Evolutionary conservation across 2,329 filamentous ascomycete species (phyloP).

Genomic region (Periconia sp.): DNA sequence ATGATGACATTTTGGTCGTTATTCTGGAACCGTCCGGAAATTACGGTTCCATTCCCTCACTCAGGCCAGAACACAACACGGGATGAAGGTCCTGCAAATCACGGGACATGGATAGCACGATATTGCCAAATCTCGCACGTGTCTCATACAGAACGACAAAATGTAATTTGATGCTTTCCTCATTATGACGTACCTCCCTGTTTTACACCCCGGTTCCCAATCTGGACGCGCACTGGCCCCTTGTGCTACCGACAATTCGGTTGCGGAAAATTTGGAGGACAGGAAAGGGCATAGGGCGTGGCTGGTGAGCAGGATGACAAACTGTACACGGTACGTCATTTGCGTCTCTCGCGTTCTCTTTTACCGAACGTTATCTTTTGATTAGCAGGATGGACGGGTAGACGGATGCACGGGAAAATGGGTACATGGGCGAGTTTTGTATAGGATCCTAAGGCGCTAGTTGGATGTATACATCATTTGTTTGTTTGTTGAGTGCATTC

Average conservation of each 20-base stretch:
- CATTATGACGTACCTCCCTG: neutral
- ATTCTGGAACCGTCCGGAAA: too few relatives aligned
- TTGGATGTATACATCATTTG: too few relatives aligned
- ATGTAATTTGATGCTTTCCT: neutral
- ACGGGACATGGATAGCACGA: neutral
- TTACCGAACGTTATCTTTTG: too few relatives aligned
- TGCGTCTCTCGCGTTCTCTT: neutral
- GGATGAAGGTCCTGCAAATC: neutral
- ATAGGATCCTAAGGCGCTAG: too few relatives aligned
- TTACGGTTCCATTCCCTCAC: too few relatives aligned
- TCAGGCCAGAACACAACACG: too few relatives aligned
- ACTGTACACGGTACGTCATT: constrained; percentile 5
- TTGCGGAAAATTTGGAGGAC: neutral
- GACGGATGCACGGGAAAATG: neutral
- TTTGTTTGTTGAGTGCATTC: neutral
- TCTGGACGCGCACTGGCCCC: neutral
- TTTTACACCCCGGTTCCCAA: neutral
- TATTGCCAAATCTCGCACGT: constrained; percentile 1
- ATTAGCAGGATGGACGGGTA: neutral
- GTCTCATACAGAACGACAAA: neutral
- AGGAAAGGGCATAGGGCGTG: neutral
- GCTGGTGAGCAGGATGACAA: neutral
- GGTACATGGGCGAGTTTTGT: neutral
- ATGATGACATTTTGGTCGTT: neutral
- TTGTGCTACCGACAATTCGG: neutral